Evolutionary conservation across 768 basidiomycete genomes (phyloP).

Genomic region (Pleurotus giganteus): DNA sequence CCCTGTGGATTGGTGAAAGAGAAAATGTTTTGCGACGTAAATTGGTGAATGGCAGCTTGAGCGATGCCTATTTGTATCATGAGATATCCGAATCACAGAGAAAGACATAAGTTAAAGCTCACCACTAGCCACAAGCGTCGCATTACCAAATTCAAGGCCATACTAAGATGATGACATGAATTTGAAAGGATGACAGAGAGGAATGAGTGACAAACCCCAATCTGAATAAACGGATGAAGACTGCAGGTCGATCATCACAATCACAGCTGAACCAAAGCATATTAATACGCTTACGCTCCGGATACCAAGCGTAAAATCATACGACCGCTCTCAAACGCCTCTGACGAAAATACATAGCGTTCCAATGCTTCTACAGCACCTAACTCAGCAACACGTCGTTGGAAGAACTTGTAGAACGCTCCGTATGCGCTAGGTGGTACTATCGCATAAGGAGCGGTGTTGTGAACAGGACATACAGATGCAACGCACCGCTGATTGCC

Average conservation of each 20-base stretch:
- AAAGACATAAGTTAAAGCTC: slow-evolving; percentile 4
- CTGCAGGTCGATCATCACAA: slow-evolving; percentile 23
- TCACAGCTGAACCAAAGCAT: background rate
- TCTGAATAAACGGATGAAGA: slow-evolving; percentile 54
- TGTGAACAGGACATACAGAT: background rate
- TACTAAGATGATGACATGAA: slow-evolving; percentile 30
- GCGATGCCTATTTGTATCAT: slow-evolving; percentile 38
- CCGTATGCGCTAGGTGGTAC: slow-evolving; percentile 32
- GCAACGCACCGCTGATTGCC: slow-evolving; percentile 43
- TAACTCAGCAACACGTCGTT: slow-evolving; percentile 30
- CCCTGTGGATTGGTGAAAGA: slow-evolving; percentile 3
- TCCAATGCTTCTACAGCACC: slow-evolving; percentile 43
- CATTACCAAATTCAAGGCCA: slow-evolving; percentile 50
- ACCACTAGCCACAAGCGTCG: slow-evolving; percentile 51
- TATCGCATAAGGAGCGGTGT: background rate
- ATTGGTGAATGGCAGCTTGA: slow-evolving; percentile 43
- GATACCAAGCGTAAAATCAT: slow-evolving; percentile 36
- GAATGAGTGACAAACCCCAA: slow-evolving; percentile 40
- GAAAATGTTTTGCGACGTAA: slow-evolving; percentile 16
- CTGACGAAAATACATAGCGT: slow-evolving; percentile 41
- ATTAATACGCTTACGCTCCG: slow-evolving; percentile 29
- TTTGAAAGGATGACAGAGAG: background rate
- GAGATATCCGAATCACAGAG: background rate
- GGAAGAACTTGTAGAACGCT: slow-evolving; percentile 38
- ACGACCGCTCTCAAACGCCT: slow-evolving; percentile 30